Evolutionary conservation across 495 filamentous ascomycete species (phyloP).

Genomic region (Penicillium macrosclerotiorum): DNA sequence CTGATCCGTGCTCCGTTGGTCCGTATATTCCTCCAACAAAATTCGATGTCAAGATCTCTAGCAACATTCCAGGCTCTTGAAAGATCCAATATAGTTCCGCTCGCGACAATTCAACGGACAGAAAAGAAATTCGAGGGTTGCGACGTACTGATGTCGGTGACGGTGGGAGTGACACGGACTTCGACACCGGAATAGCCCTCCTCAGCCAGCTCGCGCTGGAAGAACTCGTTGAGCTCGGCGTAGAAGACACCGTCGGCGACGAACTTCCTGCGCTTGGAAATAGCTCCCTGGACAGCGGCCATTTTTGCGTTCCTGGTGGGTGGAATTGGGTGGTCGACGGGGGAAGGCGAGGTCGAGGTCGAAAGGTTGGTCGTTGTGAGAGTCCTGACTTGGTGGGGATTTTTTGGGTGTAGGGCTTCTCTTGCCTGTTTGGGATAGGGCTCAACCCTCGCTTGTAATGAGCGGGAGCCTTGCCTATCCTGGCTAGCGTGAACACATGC

Average conservation of each 20-base stretch:
- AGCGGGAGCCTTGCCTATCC: slow-evolving; percentile 22
- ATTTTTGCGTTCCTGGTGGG: slow-evolving; percentile 52
- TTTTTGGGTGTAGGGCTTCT: slow-evolving; percentile 43
- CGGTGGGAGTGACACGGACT: slow-evolving; percentile 98
- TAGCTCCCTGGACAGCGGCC: slow-evolving; percentile 67
- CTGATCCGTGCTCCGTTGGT: slow-evolving; percentile 1
- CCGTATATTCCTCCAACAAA: slow-evolving; percentile 5
- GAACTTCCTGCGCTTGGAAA: slow-evolving; percentile 99
- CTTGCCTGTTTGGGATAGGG: slow-evolving; percentile 38
- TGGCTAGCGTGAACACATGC: slow-evolving; percentile 17
- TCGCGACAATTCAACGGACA: slow-evolving; percentile 9
- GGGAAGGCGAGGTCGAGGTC: slow-evolving; percentile 35
- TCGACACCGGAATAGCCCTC: slow-evolving; percentile 99
- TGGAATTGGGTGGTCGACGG: slow-evolving; percentile 40
- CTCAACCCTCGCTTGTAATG: slow-evolving; percentile 44
- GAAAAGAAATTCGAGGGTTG: slow-evolving; percentile 19
- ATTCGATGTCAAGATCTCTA: slow-evolving; percentile 16
- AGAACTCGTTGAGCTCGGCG: slow-evolving; percentile 99
- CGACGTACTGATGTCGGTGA: slow-evolving; percentile 92
- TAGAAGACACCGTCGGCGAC: slow-evolving; percentile 99
- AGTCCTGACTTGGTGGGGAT: slow-evolving; percentile 41
- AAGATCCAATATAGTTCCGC: slow-evolving; percentile 11
- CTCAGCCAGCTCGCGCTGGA: slow-evolving; percentile 99
- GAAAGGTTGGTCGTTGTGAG: slow-evolving; percentile 27
- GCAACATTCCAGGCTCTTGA: slow-evolving; percentile 9